phyloP scores from a whole-genome alignment of 495 filamentous ascomycete genomes.

The Lophium mytilinum region DNA sequence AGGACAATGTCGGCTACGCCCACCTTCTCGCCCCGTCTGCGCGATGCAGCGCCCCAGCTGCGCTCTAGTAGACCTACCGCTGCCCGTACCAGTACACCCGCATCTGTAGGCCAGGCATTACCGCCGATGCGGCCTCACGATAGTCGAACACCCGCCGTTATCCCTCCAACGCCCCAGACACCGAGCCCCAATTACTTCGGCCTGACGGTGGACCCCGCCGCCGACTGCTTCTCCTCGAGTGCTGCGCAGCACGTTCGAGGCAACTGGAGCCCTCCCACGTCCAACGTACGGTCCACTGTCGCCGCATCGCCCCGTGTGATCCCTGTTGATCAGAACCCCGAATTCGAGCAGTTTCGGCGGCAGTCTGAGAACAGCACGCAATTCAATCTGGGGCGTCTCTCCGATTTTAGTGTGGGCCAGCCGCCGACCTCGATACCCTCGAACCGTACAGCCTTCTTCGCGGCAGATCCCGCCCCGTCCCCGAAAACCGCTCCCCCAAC shows the following conservation, averaged over 20 bases:
- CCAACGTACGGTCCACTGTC: constrained; percentile 59
- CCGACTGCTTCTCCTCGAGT: constrained; percentile 52
- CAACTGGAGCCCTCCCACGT: constrained; percentile 64
- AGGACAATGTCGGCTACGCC: constrained; percentile 17
- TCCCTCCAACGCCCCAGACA: constrained; percentile 1
- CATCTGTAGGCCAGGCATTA: constrained; percentile 2
- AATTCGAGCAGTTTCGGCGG: constrained; percentile 67
- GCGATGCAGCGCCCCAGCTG: constrained; percentile 6
- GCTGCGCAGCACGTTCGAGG: constrained; percentile 48
- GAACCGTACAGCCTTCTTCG: constrained; percentile 31
- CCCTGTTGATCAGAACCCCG: constrained; percentile 61
- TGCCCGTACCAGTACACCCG: constrained; percentile 1
- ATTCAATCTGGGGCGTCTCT: constrained; percentile 18
- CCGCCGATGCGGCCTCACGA: constrained; percentile 15
- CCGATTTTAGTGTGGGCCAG: constrained; percentile 24
- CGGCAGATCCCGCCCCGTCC: constrained; percentile 21
- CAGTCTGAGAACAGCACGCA: constrained; percentile 54
- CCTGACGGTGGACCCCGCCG: constrained; percentile 52
- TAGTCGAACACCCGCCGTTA: constrained; percentile 2
- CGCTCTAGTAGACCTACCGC: constrained; percentile 6
- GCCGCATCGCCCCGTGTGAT: constrained; percentile 61
- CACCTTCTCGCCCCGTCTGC: constrained; percentile 13
- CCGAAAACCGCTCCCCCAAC: constrained; percentile 3
- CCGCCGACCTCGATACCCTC: constrained; percentile 31
- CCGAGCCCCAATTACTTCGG: constrained; percentile 80